A percentile compares a stretch with the other conserved stretches of the same genome.
These are phyloP conservation scores for Artomyces pyxidatus DNA, from an alignment of 768 basidiomycete species.

Conservation along the genomic window DNA sequence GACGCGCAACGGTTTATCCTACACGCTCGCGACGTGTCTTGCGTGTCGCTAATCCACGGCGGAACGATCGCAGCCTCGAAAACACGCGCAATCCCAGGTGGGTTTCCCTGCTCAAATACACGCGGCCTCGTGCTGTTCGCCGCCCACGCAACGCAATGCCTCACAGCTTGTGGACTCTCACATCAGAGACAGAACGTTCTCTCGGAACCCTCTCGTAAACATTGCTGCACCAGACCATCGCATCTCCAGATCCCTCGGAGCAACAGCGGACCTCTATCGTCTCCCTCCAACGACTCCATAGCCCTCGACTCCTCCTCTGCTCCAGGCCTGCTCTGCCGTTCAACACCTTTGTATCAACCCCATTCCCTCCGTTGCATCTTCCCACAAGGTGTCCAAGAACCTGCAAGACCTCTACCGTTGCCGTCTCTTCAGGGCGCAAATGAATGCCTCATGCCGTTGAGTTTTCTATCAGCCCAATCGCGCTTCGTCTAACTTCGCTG, in stretches of 20 bases:
- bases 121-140: slow-evolving; percentile 11
- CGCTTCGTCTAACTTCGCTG: slow-evolving; percentile 13
- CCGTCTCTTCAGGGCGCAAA: slow-evolving; percentile 18
- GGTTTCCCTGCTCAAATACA: slow-evolving; percentile 5
- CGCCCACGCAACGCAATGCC: slow-evolving; percentile 2
- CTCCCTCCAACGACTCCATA: not conserved
- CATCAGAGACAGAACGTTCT: slow-evolving; percentile 12
- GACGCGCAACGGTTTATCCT: no score
- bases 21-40: no score
- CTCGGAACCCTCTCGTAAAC: slow-evolving; percentile 12
- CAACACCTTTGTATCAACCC: not conserved
- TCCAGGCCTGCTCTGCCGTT: not conserved
- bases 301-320: not conserved
- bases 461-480: slow-evolving; percentile 17
- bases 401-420: no score
- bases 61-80: no score
- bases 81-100: not conserved
- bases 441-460: slow-evolving; percentile 17
- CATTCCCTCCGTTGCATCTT: no score
- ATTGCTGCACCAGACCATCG: slow-evolving; percentile 6
- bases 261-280: slow-evolving; percentile 12
- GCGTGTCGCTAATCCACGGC: no score
- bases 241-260: slow-evolving; percentile 13
- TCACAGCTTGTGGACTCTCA: slow-evolving; percentile 9
- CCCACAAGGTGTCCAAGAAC: no score